Evolutionary conservation across 257 asterid genomes (phyloP), one percentile per base, ranked within the genome.

Genomic region (Nicotiana obtusifolia): DNA sequence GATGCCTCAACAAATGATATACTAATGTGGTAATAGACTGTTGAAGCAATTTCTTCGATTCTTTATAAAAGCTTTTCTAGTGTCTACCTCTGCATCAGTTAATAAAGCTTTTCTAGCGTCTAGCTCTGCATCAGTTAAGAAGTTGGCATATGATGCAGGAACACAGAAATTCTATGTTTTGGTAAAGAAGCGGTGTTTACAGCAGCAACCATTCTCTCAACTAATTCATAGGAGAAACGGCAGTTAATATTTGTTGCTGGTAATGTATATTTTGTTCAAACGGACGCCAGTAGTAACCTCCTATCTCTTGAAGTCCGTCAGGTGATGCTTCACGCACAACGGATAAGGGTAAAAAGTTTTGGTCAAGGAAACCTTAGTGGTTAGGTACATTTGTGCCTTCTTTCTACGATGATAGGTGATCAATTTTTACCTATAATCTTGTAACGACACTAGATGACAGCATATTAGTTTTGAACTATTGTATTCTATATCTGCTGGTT

Each of bases 101-200:
- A 13, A 79, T 20, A 30, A 47, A 33, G 6, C 37, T 33, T 33
- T 33, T 33, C 37, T 33, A 33, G 37, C 2, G 47, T 66, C 47
- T 49, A 30, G 26, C 77, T 28, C 79, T 30, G 76, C 64, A 33
- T 19, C 76, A 31, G 82, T 76, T 15, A 14, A 80, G 19, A 30
- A 56, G 53, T 49, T 49, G 24, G 26, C 82, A 79, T 20, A 61
- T 79, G 85, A 28, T 86, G 88, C 92, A 95, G 98, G 97, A 20
- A 56, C 33, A 77, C 84, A 8, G 91, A 84, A 80, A 84, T 90
- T 62, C 65, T 77, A 30, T 15, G 81, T 77, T 56, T 82, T 8
- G 87, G 91, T 85, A 93, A 86, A 89, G 93, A 93, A 84, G 95
- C 97, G 20, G 85, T 93, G 80, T 83, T 92, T 80, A 86, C 93